These are phyloP conservation scores for Haplosporangium sp. DNA, from an alignment of 371 early-diverging fungal genomes.

Conservation along the genomic window DNA sequence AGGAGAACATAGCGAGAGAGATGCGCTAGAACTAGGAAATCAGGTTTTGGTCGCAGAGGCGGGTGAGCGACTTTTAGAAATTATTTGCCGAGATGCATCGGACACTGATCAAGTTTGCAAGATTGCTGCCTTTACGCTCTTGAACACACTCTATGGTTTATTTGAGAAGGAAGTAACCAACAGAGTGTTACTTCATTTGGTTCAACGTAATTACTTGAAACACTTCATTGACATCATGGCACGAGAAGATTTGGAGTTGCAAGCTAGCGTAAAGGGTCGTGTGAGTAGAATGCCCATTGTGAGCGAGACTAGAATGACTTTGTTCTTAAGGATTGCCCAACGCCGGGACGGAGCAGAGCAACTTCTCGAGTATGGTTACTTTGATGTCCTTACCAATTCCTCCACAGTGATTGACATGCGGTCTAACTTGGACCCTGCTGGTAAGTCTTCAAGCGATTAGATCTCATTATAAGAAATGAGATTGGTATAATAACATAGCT, in stretches of 20 bases:
- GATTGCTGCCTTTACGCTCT: constrained; percentile 83
- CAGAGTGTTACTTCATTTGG: constrained; percentile 72
- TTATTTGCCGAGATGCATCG: constrained; percentile 83
- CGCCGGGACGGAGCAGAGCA: constrained; percentile 80
- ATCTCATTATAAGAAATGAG: neutral
- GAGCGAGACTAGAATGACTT: constrained; percentile 86
- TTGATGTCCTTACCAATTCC: constrained; percentile 84
- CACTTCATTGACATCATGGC: constrained; percentile 74
- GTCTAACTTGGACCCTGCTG: constrained; percentile 60
- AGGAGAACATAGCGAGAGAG: constrained; percentile 24
- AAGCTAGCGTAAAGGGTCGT: constrained; percentile 66
- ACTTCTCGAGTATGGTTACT: constrained; percentile 78
- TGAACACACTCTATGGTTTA: constrained; percentile 78
- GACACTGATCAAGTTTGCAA: constrained; percentile 86
- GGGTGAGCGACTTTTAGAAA: constrained; percentile 78
- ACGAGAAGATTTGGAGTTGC: constrained; percentile 75
- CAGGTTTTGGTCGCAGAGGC: constrained; percentile 58
- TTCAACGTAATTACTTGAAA: constrained; percentile 75
- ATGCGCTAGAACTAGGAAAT: constrained; percentile 54
- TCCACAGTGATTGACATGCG: constrained; percentile 75
- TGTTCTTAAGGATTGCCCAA: constrained; percentile 84
- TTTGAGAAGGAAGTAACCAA: constrained; percentile 63
- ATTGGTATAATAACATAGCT: neutral
- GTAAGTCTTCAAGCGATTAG: constrained; percentile 6
- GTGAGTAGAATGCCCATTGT: constrained; percentile 72